These are phyloP conservation scores for Trichoderma polysporum DNA, from an alignment of 2,329 filamentous ascomycete genomes.

Conservation along the genomic window DNA sequence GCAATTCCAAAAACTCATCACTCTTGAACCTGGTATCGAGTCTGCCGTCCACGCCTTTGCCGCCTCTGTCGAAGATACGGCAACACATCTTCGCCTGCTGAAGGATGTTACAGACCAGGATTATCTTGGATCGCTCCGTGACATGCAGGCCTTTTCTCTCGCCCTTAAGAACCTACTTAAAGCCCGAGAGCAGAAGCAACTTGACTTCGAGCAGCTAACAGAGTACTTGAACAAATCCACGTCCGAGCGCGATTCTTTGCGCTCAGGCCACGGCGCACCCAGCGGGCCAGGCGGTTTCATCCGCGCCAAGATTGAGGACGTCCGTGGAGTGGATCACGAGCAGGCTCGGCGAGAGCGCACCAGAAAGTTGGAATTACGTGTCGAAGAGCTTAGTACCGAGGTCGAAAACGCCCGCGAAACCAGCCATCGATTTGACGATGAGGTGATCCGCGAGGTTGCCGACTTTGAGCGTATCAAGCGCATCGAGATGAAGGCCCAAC, in stretches of 20 bases:
- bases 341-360: constrained; percentile 82
- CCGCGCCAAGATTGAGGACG: constrained; percentile 92
- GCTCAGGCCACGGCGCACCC: constrained; percentile 54
- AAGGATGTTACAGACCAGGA: constrained; percentile 93
- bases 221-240: constrained; percentile 94
- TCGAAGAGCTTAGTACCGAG: constrained; percentile 86
- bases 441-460: constrained; percentile 86
- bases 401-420: constrained; percentile 85
- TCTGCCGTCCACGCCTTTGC: constrained; percentile 81
- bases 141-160: constrained; percentile 94
- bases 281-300: constrained; percentile 81
- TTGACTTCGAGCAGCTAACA: constrained; percentile 93
- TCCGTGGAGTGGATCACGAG: constrained; percentile 94
- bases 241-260: constrained; percentile 77
- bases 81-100: constrained; percentile 72
- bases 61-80: constrained; percentile 79
- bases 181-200: constrained; percentile 93
- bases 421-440: constrained; percentile 91
- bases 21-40: constrained; percentile 84
- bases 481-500: constrained; percentile 82
- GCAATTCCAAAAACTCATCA: constrained; percentile 91
- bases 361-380: constrained; percentile 86
- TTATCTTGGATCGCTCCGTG: constrained; percentile 86
- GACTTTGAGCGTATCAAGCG: constrained; percentile 98
- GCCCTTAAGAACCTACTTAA: constrained; percentile 86